Evolutionary conservation across 176 grass and related monocot genomes (phyloP).

Genomic region (Aegilops umbellulata): DNA sequence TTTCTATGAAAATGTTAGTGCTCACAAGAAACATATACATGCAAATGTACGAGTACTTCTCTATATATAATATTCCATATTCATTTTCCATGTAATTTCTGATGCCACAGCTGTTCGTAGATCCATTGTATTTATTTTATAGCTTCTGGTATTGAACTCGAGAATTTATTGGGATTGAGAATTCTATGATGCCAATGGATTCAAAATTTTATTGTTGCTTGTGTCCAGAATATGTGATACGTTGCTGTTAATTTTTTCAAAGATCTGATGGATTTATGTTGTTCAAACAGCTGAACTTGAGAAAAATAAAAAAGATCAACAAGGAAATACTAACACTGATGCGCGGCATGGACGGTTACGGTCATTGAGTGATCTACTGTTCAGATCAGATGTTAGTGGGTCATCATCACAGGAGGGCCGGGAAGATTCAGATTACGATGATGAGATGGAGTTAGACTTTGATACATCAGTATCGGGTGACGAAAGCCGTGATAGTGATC

Average conservation of each 20-base stretch:
- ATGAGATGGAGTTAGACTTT: conserved; percentile 95
- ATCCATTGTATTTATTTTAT: conserved; percentile 19
- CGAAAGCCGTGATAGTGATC: conserved; percentile 70
- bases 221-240: not conserved
- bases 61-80: not conserved
- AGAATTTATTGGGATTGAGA: conserved; percentile 6
- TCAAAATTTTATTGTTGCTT: not conserved
- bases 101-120: not conserved
- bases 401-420: conserved; percentile 51
- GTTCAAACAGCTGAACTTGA: conserved; percentile 71
- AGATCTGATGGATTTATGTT: conserved; percentile 20
- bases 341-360: conserved; percentile 51
- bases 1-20: not conserved
- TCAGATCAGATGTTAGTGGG: conserved; percentile 62
- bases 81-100: conserved; percentile 14
- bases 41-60: not conserved
- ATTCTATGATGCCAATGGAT: not conserved
- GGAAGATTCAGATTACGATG: conserved; percentile 81
- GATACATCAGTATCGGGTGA: conserved; percentile 79
- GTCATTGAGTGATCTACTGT: conserved; percentile 77
- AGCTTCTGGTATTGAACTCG: not conserved
- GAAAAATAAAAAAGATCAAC: conserved; percentile 60
- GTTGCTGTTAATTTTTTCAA: conserved; percentile 9
- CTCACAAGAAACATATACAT: not conserved
- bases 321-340: conserved; percentile 50